phyloP scores from a whole-genome alignment of 805 yeast species.

The Candida manassasensis region DNA sequence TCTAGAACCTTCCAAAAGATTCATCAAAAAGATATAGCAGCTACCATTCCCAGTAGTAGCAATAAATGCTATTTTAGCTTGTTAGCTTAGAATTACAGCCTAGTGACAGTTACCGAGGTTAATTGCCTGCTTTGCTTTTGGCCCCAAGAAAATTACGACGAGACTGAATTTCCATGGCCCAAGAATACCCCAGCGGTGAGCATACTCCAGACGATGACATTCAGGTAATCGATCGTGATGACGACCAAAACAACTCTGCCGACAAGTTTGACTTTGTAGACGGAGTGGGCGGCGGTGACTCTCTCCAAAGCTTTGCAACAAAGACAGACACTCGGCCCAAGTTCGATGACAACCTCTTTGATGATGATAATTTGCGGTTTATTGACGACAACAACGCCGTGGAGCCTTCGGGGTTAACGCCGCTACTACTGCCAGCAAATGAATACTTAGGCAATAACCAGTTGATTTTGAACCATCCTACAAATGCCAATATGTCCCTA shows the following conservation, averaged over 20 bases:
- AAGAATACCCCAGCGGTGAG: not conserved
- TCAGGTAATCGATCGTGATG: conserved; percentile 1
- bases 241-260: not conserved
- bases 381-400: not conserved
- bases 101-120: too few relatives aligned
- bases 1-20: too few relatives aligned
- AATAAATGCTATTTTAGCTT: too few relatives aligned
- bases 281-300: not conserved
- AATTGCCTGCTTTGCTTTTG: too few relatives aligned
- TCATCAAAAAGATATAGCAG: too few relatives aligned
- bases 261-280: too few relatives aligned
- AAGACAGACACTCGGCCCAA: not conserved
- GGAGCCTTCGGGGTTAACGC: conserved; percentile 10
- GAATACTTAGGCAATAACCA: conserved; percentile 5
- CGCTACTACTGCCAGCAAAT: conserved; percentile 5
- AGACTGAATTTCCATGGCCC: too few relatives aligned
- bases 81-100: too few relatives aligned
- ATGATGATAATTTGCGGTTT: not conserved
- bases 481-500: not conserved
- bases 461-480: conserved; percentile 1
- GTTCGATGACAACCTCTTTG: not conserved
- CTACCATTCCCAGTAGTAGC: too few relatives aligned
- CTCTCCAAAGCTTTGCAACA: not conserved
- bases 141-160: too few relatives aligned
- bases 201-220: conserved; percentile 1